These are phyloP conservation scores for Candida golubevii DNA, from an alignment of 805 yeast species.

Conservation along the genomic window DNA sequence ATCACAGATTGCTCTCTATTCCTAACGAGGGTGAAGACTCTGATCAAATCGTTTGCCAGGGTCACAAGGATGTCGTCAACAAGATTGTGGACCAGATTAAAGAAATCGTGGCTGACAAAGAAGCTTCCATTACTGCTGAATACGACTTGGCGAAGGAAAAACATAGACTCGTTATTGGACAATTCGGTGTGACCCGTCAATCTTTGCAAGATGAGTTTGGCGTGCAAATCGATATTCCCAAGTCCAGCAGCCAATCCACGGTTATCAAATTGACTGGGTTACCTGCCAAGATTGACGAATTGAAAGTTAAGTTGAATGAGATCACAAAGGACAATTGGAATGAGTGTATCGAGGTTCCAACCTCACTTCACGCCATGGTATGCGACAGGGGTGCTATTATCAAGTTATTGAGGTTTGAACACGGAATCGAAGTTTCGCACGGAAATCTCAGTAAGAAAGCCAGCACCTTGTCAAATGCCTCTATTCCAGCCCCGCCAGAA, in stretches of 20 bases:
- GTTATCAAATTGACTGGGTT: conserved; percentile 57
- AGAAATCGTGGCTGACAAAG: conserved; percentile 58
- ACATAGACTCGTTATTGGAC: conserved; percentile 76
- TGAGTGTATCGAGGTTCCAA: conserved; percentile 54
- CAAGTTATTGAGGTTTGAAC: conserved; percentile 49
- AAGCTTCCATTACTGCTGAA: conserved; percentile 51
- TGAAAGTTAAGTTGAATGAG: conserved; percentile 56
- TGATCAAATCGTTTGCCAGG: conserved; percentile 58
- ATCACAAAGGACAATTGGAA: conserved; percentile 60
- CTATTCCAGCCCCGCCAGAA: conserved; percentile 45
- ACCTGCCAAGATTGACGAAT: conserved; percentile 60
- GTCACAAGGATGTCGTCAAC: conserved; percentile 70
- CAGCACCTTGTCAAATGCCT: conserved; percentile 40
- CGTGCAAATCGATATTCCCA: conserved; percentile 66
- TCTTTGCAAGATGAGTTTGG: conserved; percentile 64
- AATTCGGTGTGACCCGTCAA: conserved; percentile 72
- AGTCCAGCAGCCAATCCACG: conserved; percentile 46
- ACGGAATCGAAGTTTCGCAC: conserved; percentile 55
- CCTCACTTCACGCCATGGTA: conserved; percentile 52
- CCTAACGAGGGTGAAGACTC: conserved; percentile 67
- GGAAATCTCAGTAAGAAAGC: conserved; percentile 51
- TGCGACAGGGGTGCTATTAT: conserved; percentile 64
- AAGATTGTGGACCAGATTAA: conserved; percentile 60
- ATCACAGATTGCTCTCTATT: conserved; percentile 56
- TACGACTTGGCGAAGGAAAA: conserved; percentile 64